Conservation (phyloP, 169 alveolate species). For the Theileria parva region DNA sequence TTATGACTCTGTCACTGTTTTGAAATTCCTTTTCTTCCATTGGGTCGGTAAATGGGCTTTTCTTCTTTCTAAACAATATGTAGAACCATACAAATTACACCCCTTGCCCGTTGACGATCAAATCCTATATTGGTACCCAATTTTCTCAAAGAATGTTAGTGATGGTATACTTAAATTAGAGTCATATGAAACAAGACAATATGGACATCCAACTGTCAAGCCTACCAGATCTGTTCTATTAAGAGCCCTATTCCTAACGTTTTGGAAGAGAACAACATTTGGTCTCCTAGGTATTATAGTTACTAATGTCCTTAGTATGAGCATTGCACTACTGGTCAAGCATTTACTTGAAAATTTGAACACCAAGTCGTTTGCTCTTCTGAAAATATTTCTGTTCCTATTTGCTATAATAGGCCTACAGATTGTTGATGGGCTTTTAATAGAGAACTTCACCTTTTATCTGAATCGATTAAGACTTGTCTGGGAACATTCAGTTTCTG, state of each 20-base stretch:
- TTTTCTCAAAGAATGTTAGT: constrained; percentile 41
- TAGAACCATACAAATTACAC: constrained; percentile 20
- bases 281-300: constrained; percentile 7
- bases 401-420: constrained; percentile 2
- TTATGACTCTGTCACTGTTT: constrained; percentile 12
- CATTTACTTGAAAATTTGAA: neutral
- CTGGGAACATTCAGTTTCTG: neutral
- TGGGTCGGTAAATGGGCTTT: constrained; percentile 39
- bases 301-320: constrained; percentile 12
- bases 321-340: constrained; percentile 10
- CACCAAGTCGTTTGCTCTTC: neutral
- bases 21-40: constrained; percentile 6
- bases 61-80: neutral
- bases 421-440: neutral
- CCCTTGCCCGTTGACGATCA: constrained; percentile 35
- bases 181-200: neutral
- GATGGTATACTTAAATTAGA: constrained; percentile 32
- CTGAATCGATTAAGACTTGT: neutral
- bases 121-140: constrained; percentile 17
- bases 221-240: neutral
- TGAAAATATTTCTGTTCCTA: neutral
- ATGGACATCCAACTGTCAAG: too few species aligned
- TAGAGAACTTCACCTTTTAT: neutral
- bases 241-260: neutral
- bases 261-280: neutral